phyloP scores from a whole-genome alignment of 2,329 filamentous ascomycete species.

The Penicillium capsulatum region DNA sequence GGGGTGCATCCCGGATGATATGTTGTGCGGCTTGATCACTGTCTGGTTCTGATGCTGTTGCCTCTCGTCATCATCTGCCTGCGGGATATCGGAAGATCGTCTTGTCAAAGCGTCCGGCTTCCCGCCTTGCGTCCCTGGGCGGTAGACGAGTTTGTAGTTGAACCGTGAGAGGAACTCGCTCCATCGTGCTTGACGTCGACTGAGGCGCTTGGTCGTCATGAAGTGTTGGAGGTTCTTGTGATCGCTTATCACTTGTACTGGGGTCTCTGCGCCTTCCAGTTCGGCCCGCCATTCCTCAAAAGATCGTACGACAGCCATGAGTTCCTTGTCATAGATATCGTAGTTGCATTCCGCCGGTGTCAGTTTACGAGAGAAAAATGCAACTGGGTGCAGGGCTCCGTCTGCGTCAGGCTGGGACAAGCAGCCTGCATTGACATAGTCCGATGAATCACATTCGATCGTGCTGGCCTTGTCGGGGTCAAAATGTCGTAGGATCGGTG shows the following conservation, averaged over 20 bases:
- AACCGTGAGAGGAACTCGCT: conserved; percentile 5
- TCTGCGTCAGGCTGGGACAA: too few species aligned
- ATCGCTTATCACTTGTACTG: conserved; percentile 24
- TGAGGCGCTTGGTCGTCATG: conserved; percentile 18
- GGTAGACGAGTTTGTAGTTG: conserved; percentile 15
- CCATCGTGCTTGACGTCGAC: conserved; percentile 10
- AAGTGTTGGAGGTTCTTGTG: conserved; percentile 30
- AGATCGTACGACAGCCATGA: conserved; percentile 27
- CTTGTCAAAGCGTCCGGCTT: neutral
- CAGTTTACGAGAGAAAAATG: conserved; percentile 25
- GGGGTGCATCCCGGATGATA: too few species aligned
- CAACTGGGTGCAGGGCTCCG: conserved; percentile 17
- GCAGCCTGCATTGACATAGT: too few species aligned
- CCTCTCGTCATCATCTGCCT: too few species aligned
- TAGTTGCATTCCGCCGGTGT: conserved; percentile 22
- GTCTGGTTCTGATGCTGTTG: too few species aligned
- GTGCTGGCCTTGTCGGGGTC: too few species aligned
- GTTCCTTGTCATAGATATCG: conserved; percentile 30
- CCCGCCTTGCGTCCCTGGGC: conserved; percentile 2
- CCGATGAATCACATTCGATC: too few species aligned
- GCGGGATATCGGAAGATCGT: too few species aligned
- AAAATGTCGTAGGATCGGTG: too few species aligned
- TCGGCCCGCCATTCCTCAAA: conserved; percentile 20
- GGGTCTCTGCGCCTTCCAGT: conserved; percentile 14
- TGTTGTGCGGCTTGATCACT: too few species aligned